Conservation (phyloP, 208 protist species). For the Trypanosoma avium region DNA sequence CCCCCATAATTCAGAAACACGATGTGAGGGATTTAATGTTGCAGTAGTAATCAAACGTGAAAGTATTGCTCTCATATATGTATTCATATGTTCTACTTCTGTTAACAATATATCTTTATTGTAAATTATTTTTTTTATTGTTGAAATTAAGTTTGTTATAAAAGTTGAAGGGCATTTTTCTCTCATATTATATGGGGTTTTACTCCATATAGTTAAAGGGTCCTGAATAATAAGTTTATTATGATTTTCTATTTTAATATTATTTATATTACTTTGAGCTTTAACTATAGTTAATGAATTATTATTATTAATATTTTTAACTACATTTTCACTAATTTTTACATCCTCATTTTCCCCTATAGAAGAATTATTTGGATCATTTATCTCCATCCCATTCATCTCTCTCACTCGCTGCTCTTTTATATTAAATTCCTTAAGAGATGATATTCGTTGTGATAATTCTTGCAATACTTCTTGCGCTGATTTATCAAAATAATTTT, state of each 20-base stretch:
- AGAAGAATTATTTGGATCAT: too few relatives aligned
- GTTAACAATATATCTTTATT: neutral
- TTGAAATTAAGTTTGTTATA: too few relatives aligned
- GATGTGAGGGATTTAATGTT: neutral
- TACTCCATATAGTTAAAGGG: too few relatives aligned
- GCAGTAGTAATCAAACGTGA: neutral
- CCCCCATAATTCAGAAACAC: neutral
- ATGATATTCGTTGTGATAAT: conserved; percentile 1
- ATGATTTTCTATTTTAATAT: too few relatives aligned
- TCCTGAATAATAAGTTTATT: too few relatives aligned
- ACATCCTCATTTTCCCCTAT: too few relatives aligned
- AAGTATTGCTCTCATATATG: neutral
- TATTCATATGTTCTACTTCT: neutral
- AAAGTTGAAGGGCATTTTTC: too few relatives aligned
- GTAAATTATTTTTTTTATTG: too few relatives aligned
- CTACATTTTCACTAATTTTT: neutral
- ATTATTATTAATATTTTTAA: neutral
- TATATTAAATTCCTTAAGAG: conserved; percentile 4
- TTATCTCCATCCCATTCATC: neutral
- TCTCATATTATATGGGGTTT: too few relatives aligned
- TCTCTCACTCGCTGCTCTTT: conserved; percentile 4
- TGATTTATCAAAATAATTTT: conserved; percentile 14
- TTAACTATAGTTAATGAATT: too few relatives aligned
- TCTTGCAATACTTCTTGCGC: neutral
- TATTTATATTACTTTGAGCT: too few relatives aligned